Conservation (phyloP, 192 early-diverging fungal genomes). For the Helicostylum pulchrum region DNA sequence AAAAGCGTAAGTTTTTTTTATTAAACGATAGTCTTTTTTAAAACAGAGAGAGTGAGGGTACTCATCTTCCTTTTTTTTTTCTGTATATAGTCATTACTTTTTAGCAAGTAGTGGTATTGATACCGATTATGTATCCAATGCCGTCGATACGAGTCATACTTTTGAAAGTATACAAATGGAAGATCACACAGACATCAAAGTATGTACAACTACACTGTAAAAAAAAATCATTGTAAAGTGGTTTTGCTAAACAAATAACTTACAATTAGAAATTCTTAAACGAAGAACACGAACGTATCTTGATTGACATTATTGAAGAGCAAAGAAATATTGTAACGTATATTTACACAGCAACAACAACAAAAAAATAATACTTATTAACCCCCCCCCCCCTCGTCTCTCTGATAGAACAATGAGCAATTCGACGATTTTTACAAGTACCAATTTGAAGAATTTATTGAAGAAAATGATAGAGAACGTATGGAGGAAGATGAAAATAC, state of each 20-base stretch:
- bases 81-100: constrained; percentile 10
- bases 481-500: background rate
- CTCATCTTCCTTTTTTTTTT: background rate
- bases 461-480: background rate
- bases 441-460: background rate
- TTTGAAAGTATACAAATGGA: background rate
- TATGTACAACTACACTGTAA: background rate
- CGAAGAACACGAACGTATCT: constrained; percentile 6
- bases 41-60: background rate
- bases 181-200: background rate
- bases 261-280: constrained; percentile 3
- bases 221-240: too few species aligned
- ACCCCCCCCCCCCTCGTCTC: too few species aligned
- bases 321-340: background rate
- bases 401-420: background rate
- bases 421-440: background rate
- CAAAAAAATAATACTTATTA: background rate
- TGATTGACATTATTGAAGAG: constrained; percentile 6
- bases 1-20: background rate
- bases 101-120: constrained; percentile 8
- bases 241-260: too few species aligned
- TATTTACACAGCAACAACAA: background rate
- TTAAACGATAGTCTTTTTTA: too few species aligned
- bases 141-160: background rate
- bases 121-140: background rate